Conservation (phyloP, 2,329 filamentous ascomycete species). For the Lomentospora prolificans region DNA sequence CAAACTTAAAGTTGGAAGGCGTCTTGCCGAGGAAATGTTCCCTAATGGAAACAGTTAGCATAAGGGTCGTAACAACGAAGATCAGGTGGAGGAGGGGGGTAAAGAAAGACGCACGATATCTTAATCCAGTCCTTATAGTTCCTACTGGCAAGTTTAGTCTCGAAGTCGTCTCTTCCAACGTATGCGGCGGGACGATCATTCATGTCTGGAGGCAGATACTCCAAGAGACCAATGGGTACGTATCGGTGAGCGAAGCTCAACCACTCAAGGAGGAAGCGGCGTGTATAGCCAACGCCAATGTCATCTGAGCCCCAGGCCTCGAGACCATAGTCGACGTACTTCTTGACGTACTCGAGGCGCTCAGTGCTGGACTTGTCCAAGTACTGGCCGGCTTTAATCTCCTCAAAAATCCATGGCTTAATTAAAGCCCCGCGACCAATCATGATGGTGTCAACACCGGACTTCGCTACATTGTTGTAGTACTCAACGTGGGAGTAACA, state of each 20-base stretch:
- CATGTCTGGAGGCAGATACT: constrained; percentile 76
- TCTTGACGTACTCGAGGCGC: constrained; percentile 75
- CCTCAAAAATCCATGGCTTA: constrained; percentile 98
- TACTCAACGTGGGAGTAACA: constrained; percentile 92
- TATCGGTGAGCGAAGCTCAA: constrained; percentile 90
- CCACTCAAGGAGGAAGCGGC: constrained; percentile 91
- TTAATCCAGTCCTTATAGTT: constrained; percentile 99
- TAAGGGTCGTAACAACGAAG: background rate
- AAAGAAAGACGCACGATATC: constrained; percentile 61
- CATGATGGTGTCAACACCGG: constrained; percentile 89
- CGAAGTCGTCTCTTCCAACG: constrained; percentile 75
- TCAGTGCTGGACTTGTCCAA: constrained; percentile 89
- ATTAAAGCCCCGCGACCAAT: constrained; percentile 90
- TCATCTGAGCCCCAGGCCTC: constrained; percentile 96
- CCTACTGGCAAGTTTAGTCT: constrained; percentile 81
- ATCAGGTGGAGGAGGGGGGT: background rate
- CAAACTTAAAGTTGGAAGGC: constrained; percentile 83
- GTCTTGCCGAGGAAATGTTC: constrained; percentile 96
- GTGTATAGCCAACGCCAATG: constrained; percentile 80
- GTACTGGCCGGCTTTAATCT: constrained; percentile 85
- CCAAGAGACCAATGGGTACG: constrained; percentile 78
- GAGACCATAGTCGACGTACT: constrained; percentile 81
- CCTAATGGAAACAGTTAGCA: constrained; percentile 34
- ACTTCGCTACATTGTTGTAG: constrained; percentile 62
- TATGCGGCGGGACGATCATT: constrained; percentile 85